A percentile compares a stretch with the other conserved stretches of the same genome.
Conservation (phyloP, 2,329 filamentous ascomycete species). For the Diplodia scrobiculata region DNA sequence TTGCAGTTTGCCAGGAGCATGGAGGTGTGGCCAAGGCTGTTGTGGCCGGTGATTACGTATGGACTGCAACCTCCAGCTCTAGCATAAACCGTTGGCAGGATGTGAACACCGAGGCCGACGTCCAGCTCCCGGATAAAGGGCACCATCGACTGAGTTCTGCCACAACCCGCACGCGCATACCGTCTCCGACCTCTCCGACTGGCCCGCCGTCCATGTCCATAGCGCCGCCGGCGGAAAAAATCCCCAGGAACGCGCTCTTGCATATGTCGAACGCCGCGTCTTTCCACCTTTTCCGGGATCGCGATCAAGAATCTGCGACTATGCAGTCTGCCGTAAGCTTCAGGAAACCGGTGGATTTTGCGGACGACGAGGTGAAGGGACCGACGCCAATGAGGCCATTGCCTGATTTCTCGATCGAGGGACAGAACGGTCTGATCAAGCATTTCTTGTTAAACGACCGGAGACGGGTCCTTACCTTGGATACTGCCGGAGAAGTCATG, state of each 20-base stretch:
- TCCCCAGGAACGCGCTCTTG: conserved; percentile 76
- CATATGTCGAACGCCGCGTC: conserved; percentile 80
- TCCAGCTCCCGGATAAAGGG: conserved; percentile 56
- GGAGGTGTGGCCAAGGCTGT: conserved; percentile 71
- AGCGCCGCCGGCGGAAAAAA: conserved; percentile 60
- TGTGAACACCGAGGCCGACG: conserved; percentile 73
- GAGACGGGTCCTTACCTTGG: conserved; percentile 82
- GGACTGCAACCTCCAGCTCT: conserved; percentile 86
- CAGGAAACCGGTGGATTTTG: conserved; percentile 62
- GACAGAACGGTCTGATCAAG: conserved; percentile 92
- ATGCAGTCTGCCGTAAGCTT: conserved; percentile 53
- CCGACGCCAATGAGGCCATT: conserved; percentile 42
- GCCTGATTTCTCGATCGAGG: conserved; percentile 70
- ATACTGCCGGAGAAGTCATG: conserved; percentile 91
- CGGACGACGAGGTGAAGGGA: conserved; percentile 57
- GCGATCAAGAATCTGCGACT: conserved; percentile 60
- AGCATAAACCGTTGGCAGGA: conserved; percentile 92
- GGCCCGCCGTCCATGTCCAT: conserved; percentile 38
- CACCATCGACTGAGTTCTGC: conserved; percentile 59
- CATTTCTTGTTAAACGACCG: conserved; percentile 89
- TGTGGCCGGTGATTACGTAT: conserved; percentile 72
- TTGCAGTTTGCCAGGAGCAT: conserved; percentile 91
- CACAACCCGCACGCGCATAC: conserved; percentile 44
- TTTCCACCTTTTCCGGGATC: conserved; percentile 63
- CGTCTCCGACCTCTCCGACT: conserved; percentile 46